A percentile compares a stretch with the other conserved stretches of the same genome.
Conservation (phyloP, 1,139 yeast species). For the Saccharomycopsis hybrid region DNA sequence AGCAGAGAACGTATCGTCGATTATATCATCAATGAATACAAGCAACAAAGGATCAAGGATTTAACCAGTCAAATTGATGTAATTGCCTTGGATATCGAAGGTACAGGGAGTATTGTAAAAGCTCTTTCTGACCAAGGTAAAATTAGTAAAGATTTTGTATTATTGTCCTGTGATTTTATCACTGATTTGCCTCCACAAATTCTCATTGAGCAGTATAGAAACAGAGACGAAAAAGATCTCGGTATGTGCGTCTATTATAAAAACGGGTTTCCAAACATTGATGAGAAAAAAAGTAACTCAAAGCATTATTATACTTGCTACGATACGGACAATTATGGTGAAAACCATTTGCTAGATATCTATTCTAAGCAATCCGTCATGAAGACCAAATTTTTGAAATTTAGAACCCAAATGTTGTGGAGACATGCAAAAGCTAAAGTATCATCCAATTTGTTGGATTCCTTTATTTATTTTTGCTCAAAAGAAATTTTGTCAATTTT, state of each 20-base stretch:
- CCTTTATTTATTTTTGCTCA: slow-evolving; percentile 75
- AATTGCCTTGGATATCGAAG: slow-evolving; percentile 39
- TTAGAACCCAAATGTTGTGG: slow-evolving; percentile 89
- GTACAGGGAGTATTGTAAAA: slow-evolving; percentile 51
- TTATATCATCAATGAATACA: slow-evolving; percentile 27
- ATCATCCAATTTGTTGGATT: slow-evolving; percentile 66
- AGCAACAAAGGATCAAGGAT: slow-evolving; percentile 27
- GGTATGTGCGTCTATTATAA: slow-evolving; percentile 70
- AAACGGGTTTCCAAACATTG: slow-evolving; percentile 66
- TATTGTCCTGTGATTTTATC: slow-evolving; percentile 88
- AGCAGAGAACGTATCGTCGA: slow-evolving; percentile 30
- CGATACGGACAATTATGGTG: slow-evolving; percentile 42
- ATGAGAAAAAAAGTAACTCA: slow-evolving; percentile 55
- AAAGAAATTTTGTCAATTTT: slow-evolving; percentile 43
- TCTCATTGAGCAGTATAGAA: slow-evolving; percentile 76
- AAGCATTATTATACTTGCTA: slow-evolving; percentile 50
- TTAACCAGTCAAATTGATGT: slow-evolving; percentile 37
- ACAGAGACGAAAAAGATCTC: slow-evolving; percentile 54
- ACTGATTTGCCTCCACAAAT: slow-evolving; percentile 90
- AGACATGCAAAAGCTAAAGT: slow-evolving; percentile 71
- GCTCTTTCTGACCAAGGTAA: slow-evolving; percentile 23
- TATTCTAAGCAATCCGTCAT: slow-evolving; percentile 60
- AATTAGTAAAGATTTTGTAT: slow-evolving; percentile 51
- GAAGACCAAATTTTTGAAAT: slow-evolving; percentile 59
- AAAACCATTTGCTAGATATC: slow-evolving; percentile 57